These are phyloP conservation scores for Pseudogymnoascus sp. DNA, from an alignment of 2,329 filamentous ascomycete species.

Conservation along the genomic window DNA sequence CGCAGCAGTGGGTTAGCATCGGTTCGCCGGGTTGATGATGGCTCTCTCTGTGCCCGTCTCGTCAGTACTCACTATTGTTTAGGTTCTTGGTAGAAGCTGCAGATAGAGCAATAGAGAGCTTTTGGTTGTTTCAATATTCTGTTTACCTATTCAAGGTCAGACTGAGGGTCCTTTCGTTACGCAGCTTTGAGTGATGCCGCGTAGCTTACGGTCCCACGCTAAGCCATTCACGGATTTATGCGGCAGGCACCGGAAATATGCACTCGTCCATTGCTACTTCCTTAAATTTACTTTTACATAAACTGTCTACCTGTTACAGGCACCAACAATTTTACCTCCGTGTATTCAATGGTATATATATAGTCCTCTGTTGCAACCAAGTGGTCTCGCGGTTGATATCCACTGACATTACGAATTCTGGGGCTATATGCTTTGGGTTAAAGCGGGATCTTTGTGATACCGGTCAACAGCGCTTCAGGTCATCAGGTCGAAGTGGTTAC, in stretches of 20 bases:
- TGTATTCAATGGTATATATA: neutral
- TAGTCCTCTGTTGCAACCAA: neutral
- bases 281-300: neutral
- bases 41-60: neutral
- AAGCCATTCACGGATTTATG: slow-evolving; percentile 4
- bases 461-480: neutral
- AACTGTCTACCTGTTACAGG: neutral
- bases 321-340: neutral
- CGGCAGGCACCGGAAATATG: slow-evolving; percentile 6
- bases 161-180: slow-evolving; percentile 4
- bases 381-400: neutral
- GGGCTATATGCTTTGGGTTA: neutral
- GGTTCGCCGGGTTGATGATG: neutral
- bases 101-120: neutral
- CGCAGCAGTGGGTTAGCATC: neutral
- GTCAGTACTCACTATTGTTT: slow-evolving; percentile 1
- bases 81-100: neutral
- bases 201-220: slow-evolving; percentile 3
- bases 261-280: neutral
- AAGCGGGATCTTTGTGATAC: neutral
- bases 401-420: neutral
- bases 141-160: slow-evolving; percentile 8
- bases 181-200: slow-evolving; percentile 4
- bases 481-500: neutral
- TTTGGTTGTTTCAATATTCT: slow-evolving; percentile 7